Percentiles rank a stretch among this genome's conserved stretches.
phyloP scores from a whole-genome alignment of 2,329 filamentous ascomycete species.

The Alternaria sp. region DNA sequence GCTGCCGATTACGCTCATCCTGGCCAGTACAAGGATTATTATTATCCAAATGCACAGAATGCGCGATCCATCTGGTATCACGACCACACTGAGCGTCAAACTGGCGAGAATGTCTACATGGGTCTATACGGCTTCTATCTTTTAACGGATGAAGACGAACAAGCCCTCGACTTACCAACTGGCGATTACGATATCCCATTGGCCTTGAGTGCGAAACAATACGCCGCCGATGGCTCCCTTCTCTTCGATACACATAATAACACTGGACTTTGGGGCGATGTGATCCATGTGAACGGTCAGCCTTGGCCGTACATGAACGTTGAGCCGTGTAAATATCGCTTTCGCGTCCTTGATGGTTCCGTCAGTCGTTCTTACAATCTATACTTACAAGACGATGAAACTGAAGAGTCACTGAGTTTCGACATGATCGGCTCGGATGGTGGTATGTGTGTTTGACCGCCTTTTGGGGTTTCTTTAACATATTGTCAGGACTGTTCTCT shows the following conservation, averaged over 20 bases:
- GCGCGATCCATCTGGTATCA: slow-evolving; percentile 68
- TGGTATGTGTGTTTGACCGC: slow-evolving; percentile 34
- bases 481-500: slow-evolving; percentile 54
- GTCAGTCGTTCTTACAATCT: slow-evolving; percentile 55
- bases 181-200: slow-evolving; percentile 65
- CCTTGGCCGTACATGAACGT: slow-evolving; percentile 67
- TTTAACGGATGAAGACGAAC: slow-evolving; percentile 61
- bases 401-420: slow-evolving; percentile 54
- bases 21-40: slow-evolving; percentile 69
- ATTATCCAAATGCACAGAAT: slow-evolving; percentile 66
- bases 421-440: slow-evolving; percentile 64
- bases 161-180: slow-evolving; percentile 59
- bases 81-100: slow-evolving; percentile 55
- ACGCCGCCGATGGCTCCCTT: slow-evolving; percentile 62
- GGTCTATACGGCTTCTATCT: slow-evolving; percentile 68
- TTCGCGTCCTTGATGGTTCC: slow-evolving; percentile 61
- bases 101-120: slow-evolving; percentile 64
- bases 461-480: not conserved
- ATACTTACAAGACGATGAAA: slow-evolving; percentile 53
- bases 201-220: slow-evolving; percentile 61
- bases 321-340: slow-evolving; percentile 67
- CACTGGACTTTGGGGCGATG: slow-evolving; percentile 63
- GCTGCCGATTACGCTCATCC: slow-evolving; percentile 62
- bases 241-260: slow-evolving; percentile 57
- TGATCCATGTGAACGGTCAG: slow-evolving; percentile 67